phyloP scores from a whole-genome alignment of 352 stramenopile species.

The Pythium brachiatum region DNA sequence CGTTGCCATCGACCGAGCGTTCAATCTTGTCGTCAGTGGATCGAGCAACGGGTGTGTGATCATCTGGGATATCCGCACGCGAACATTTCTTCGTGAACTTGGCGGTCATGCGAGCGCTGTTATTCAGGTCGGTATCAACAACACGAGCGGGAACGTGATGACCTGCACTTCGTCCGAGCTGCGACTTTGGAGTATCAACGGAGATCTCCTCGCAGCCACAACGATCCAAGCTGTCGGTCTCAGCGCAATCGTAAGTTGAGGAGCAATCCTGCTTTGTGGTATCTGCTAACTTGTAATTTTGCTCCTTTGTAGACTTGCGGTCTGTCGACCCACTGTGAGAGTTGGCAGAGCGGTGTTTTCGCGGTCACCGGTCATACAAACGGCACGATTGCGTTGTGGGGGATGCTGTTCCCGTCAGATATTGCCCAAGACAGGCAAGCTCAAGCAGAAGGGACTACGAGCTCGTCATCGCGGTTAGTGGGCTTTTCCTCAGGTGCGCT shows the following conservation, averaged over 20 bases:
- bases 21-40: constrained; percentile 66
- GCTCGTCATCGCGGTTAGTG: constrained; percentile 4
- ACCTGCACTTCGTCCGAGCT: constrained; percentile 50
- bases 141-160: constrained; percentile 59
- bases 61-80: constrained; percentile 69
- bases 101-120: constrained; percentile 46
- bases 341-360: constrained; percentile 69
- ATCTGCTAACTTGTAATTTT: background rate
- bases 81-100: constrained; percentile 57
- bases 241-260: constrained; percentile 42
- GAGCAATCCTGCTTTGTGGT: too few species aligned
- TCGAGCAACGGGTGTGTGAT: constrained; percentile 57
- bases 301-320: constrained; percentile 36
- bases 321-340: constrained; percentile 67
- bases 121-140: constrained; percentile 64
- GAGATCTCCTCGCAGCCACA: constrained; percentile 62
- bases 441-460: background rate
- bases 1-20: constrained; percentile 70
- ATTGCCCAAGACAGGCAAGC: constrained; percentile 29
- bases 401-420: constrained; percentile 57
- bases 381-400: constrained; percentile 72
- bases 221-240: constrained; percentile 42
- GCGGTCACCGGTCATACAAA: constrained; percentile 67
- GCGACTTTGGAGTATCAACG: constrained; percentile 78
- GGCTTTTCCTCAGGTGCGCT: constrained; percentile 6